Percentiles rank a stretch among this genome's conserved stretches.
Evolutionary conservation across 148 eudicot genomes (phyloP).

Genomic region (Camellia lanceoleosa): DNA sequence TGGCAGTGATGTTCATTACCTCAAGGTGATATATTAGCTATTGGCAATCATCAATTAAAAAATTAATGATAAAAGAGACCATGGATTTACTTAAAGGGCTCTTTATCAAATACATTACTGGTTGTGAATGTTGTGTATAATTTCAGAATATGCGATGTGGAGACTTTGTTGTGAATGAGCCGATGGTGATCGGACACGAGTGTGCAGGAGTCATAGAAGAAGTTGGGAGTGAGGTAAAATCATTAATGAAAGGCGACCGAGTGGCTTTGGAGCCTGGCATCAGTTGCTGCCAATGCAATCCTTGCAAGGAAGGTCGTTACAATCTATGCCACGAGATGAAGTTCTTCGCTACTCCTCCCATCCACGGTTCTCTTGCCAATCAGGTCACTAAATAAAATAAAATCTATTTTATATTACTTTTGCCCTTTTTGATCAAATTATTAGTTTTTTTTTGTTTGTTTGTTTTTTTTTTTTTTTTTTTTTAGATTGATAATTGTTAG

Average conservation of each 20-base stretch:
- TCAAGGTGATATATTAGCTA: conserved; percentile 48
- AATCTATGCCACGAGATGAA: conserved; percentile 90
- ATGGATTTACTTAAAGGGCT: too few species aligned
- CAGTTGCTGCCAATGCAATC: conserved; percentile 60
- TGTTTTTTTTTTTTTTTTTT: background rate
- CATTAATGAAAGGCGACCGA: conserved; percentile 49
- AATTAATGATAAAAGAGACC: too few species aligned
- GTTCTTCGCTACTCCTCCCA: conserved; percentile 87
- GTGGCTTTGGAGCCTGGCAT: conserved; percentile 87
- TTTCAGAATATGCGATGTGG: conserved; percentile 63
- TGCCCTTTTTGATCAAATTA: too few species aligned
- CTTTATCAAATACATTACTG: too few species aligned
- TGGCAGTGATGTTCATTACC: conserved; percentile 98
- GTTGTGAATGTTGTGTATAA: background rate
- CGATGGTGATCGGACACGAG: conserved; percentile 89
- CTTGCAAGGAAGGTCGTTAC: conserved; percentile 71
- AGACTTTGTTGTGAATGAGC: conserved; percentile 72
- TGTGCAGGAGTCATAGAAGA: conserved; percentile 84
- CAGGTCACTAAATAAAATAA: conserved; percentile 35
- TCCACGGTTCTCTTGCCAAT: conserved; percentile 82
- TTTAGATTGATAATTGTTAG: too few species aligned
- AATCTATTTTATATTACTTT: too few species aligned
- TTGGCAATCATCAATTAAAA: too few species aligned
- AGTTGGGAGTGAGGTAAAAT: conserved; percentile 74
- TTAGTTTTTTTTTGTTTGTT: too few species aligned